These are phyloP conservation scores for Madurella mycetomatis DNA, from an alignment of 2,329 filamentous ascomycete genomes.

Conservation along the genomic window DNA sequence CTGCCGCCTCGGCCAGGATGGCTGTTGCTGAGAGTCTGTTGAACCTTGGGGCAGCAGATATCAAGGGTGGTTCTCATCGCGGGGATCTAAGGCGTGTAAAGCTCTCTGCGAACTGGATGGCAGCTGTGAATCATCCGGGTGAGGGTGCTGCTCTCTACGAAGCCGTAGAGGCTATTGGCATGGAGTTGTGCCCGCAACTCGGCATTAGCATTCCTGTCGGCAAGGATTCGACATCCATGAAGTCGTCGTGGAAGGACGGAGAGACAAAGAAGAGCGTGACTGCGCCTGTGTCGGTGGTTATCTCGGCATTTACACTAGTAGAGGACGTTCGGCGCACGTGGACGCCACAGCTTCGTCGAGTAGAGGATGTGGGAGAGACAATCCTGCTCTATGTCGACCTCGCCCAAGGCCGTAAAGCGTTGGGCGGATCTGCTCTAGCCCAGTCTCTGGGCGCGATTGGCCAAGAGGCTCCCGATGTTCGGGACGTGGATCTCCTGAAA, in stretches of 20 bases:
- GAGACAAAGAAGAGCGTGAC: slow-evolving; percentile 82
- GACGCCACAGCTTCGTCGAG: slow-evolving; percentile 81
- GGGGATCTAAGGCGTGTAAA: slow-evolving; percentile 75
- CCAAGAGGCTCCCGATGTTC: slow-evolving; percentile 78
- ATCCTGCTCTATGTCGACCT: slow-evolving; percentile 89
- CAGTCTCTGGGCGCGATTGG: slow-evolving; percentile 87
- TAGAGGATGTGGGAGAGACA: slow-evolving; percentile 85
- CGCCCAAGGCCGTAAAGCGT: slow-evolving; percentile 69
- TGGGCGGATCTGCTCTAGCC: slow-evolving; percentile 87
- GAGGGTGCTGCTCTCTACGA: slow-evolving; percentile 92
- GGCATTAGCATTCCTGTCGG: slow-evolving; percentile 92
- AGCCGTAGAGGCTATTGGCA: slow-evolving; percentile 86
- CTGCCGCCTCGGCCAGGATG: slow-evolving; percentile 90
- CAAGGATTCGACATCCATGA: slow-evolving; percentile 99
- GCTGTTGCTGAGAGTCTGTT: slow-evolving; percentile 89
- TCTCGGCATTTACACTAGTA: slow-evolving; percentile 85
- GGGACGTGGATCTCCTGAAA: slow-evolving; percentile 72
- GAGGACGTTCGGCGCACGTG: slow-evolving; percentile 80
- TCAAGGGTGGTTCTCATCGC: slow-evolving; percentile 42
- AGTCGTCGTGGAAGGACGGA: slow-evolving; percentile 86
- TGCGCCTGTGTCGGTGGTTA: slow-evolving; percentile 83
- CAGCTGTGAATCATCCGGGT: slow-evolving; percentile 85
- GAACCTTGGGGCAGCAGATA: slow-evolving; percentile 78
- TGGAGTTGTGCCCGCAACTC: slow-evolving; percentile 87
- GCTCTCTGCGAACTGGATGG: slow-evolving; percentile 98